Percentiles rank a stretch among this genome's conserved stretches.
phyloP scores from a whole-genome alignment of 176 grass and related monocot species.

The Areca catechu region DNA sequence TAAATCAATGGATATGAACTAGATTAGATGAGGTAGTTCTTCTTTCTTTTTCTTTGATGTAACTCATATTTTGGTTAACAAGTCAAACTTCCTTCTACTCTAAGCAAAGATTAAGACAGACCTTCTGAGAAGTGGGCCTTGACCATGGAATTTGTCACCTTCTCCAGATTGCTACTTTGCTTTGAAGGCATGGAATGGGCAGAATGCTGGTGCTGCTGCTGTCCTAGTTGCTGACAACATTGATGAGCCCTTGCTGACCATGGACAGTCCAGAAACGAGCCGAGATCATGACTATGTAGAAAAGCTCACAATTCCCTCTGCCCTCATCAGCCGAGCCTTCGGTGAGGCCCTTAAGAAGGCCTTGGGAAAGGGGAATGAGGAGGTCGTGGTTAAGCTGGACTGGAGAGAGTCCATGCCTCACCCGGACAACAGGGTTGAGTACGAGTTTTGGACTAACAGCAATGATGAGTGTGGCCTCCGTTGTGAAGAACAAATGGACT shows the following conservation, averaged over 20 bases:
- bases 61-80: too few species aligned
- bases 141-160: neutral
- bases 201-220: slow-evolving; percentile 64
- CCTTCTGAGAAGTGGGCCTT: neutral
- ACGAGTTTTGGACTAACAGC: slow-evolving; percentile 21
- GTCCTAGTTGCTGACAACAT: slow-evolving; percentile 65
- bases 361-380: neutral
- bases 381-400: slow-evolving; percentile 1
- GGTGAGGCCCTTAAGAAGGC: slow-evolving; percentile 26
- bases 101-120: neutral
- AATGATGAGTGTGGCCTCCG: slow-evolving; percentile 15
- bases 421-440: slow-evolving; percentile 15
- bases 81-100: too few species aligned
- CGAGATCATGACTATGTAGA: slow-evolving; percentile 40
- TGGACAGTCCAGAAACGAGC: slow-evolving; percentile 56
- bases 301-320: slow-evolving; percentile 78
- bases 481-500: slow-evolving; percentile 14
- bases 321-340: slow-evolving; percentile 38
- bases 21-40: too few species aligned
- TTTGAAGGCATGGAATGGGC: slow-evolving; percentile 86
- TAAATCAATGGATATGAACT: too few species aligned
- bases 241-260: slow-evolving; percentile 78
- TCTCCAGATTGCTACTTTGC: slow-evolving; percentile 83
- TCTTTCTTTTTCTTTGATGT: too few species aligned
- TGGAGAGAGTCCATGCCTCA: slow-evolving; percentile 23